phyloP scores from a whole-genome alignment of 192 early-diverging fungal species.

The Thamnidium elegans region DNA sequence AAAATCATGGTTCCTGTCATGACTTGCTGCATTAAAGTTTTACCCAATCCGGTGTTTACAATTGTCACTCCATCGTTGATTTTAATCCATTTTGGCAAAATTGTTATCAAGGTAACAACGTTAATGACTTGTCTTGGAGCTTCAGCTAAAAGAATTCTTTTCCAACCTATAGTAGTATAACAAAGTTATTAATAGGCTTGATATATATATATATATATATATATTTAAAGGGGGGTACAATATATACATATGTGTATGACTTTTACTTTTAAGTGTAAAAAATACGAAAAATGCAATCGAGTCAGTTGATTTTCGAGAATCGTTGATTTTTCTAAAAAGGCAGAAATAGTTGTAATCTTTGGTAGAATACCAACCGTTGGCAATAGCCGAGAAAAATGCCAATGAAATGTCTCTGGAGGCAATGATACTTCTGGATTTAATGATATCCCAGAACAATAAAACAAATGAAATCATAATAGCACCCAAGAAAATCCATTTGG shows the following conservation, averaged over 20 bases:
- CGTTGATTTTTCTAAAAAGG: constrained; percentile 76
- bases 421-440: constrained; percentile 64
- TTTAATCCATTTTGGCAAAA: constrained; percentile 31
- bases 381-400: constrained; percentile 70
- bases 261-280: constrained; percentile 73
- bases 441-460: constrained; percentile 65
- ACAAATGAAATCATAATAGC: constrained; percentile 69
- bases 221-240: no score
- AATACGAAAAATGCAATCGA: constrained; percentile 80
- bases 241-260: not conserved
- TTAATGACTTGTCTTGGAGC: constrained; percentile 78
- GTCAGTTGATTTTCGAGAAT: constrained; percentile 61
- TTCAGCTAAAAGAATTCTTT: constrained; percentile 79
- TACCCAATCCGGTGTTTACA: constrained; percentile 21
- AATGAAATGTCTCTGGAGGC: constrained; percentile 70
- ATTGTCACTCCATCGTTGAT: constrained; percentile 16
- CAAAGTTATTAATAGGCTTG: not conserved
- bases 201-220: not conserved
- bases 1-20: constrained; percentile 53
- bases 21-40: constrained; percentile 23
- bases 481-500: constrained; percentile 54
- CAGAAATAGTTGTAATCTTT: constrained; percentile 78
- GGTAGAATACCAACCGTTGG: constrained; percentile 73
- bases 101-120: constrained; percentile 45
- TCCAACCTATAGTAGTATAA: constrained; percentile 88